These are phyloP conservation scores for Lathyrus tuberosus DNA, from an alignment of 306 rosid species.

Conservation along the genomic window DNA sequence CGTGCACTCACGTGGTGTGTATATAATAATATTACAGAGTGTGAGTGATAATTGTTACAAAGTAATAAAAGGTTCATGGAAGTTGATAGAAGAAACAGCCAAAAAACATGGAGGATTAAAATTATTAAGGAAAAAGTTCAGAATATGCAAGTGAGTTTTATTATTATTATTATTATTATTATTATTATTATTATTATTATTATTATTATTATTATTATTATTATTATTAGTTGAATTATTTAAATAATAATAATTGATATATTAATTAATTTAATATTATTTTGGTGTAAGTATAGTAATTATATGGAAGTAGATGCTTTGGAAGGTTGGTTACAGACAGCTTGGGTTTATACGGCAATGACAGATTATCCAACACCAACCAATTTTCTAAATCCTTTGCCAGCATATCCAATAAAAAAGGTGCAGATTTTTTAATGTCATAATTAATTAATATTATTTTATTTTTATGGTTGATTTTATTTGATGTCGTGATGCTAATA, in stretches of 20 bases:
- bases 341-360: slow-evolving; percentile 66
- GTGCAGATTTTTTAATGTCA: slow-evolving; percentile 34
- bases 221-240: no score
- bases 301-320: slow-evolving; percentile 21
- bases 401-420: slow-evolving; percentile 83
- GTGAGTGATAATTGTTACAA: slow-evolving; percentile 82
- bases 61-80: slow-evolving; percentile 71
- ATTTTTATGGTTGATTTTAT: slow-evolving; percentile 8
- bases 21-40: slow-evolving; percentile 43
- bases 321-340: slow-evolving; percentile 53
- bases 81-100: slow-evolving; percentile 46
- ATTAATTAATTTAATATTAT: neutral
- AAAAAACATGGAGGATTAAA: slow-evolving; percentile 46
- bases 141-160: slow-evolving; percentile 61
- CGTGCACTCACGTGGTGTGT: neutral
- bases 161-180: no score
- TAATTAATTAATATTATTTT: neutral
- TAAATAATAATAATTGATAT: no score
- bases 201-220: no score
- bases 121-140: slow-evolving; percentile 58
- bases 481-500: neutral
- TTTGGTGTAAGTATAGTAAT: neutral
- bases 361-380: slow-evolving; percentile 93
- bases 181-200: no score
- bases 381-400: slow-evolving; percentile 68